phyloP scores from a whole-genome alignment of 139 green algal species.

The Picochlorum sp. region DNA sequence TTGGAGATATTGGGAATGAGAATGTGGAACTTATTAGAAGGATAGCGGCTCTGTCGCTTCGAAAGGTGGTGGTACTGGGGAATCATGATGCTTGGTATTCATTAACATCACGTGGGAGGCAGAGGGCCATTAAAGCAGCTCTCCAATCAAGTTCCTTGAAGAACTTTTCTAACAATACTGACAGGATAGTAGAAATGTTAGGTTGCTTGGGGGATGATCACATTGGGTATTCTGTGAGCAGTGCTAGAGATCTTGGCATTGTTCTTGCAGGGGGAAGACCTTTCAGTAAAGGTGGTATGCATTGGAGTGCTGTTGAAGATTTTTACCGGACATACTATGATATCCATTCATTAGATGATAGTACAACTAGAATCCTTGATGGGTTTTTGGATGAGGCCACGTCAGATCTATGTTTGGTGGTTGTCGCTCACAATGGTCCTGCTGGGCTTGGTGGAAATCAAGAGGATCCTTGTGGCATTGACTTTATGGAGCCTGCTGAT shows the following conservation, averaged over 20 bases:
- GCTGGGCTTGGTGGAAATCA: conserved; percentile 36
- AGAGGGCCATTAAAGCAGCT: conserved; percentile 1
- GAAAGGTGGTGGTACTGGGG: conserved; percentile 49
- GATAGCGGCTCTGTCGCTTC: conserved; percentile 22
- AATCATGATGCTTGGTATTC: conserved; percentile 57
- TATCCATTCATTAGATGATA: conserved; percentile 28
- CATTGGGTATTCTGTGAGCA: conserved; percentile 37
- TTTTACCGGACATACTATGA: conserved; percentile 48
- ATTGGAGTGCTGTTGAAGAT: conserved; percentile 28
- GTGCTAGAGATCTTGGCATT: conserved; percentile 24
- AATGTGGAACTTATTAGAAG: conserved; percentile 37
- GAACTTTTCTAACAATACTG: background rate
- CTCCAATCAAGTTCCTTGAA: background rate
- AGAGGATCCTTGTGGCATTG: conserved; percentile 40
- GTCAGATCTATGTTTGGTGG: conserved; percentile 15
- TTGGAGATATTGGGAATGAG: conserved; percentile 66
- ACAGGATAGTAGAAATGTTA: conserved; percentile 20
- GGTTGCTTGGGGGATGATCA: conserved; percentile 38
- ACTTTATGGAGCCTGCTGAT: conserved; percentile 23
- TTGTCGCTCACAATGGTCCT: conserved; percentile 64
- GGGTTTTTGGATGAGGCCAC: conserved; percentile 10
- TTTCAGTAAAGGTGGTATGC: conserved; percentile 44
- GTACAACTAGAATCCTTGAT: conserved; percentile 24
- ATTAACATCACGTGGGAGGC: conserved; percentile 14
- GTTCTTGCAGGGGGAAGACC: conserved; percentile 45